Base-by-base conservation (phyloP, 2,329 filamentous ascomycete species). In the Neopestalotiopsis sp. region DNA sequence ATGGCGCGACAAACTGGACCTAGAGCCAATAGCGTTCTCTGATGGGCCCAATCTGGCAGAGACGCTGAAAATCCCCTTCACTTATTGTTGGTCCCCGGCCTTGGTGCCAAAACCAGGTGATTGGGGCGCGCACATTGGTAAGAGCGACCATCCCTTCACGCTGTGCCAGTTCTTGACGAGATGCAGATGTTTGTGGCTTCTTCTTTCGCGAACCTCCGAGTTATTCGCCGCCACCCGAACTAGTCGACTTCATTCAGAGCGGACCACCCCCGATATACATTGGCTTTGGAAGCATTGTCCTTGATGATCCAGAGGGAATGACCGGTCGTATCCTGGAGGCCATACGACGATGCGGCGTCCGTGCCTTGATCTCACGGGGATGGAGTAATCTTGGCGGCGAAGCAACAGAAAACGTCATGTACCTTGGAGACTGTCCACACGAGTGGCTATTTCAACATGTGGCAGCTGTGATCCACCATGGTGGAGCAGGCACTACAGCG, bases 41-140 rank as follows among this genome's bases (percentile, higher is more conserved):
- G 94, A 91, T 85, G 94, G 92, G 2, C 93, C 94, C 6, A 92
- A 92, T 2, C 87, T 96, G 79, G 83, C 95, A 17, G 89, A 88
- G 65, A 88, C 92, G 34, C 82, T 97, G 28, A 88, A 87, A 52
- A 86, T 97, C 9, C 93, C 94, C 0, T 92, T 92, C 73, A 96
- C 94, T 0, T 97, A 97, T 77, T 95, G 94, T 79, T 97, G 94
- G 94, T 95, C 93, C 0, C 92, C 93, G 0, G 88, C 92, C 1
- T 81, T 96, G 63, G 92, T 94, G n/a, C 89, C 91, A 0, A 94
- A 94, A 74, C 92, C 93, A 0, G 86, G 86, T 49, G 93, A 96
- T 77, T 96, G 93, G 93, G 88, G 86, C 0, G 79, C 84, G 4
- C 85, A 94, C 68, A 91, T 95, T 63, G 89, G 89, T 67, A 88